Evolutionary conservation across 495 filamentous ascomycete species (phyloP), one percentile per base, ranked within the genome.

Genomic region (Hyaloscypha variabilis): DNA sequence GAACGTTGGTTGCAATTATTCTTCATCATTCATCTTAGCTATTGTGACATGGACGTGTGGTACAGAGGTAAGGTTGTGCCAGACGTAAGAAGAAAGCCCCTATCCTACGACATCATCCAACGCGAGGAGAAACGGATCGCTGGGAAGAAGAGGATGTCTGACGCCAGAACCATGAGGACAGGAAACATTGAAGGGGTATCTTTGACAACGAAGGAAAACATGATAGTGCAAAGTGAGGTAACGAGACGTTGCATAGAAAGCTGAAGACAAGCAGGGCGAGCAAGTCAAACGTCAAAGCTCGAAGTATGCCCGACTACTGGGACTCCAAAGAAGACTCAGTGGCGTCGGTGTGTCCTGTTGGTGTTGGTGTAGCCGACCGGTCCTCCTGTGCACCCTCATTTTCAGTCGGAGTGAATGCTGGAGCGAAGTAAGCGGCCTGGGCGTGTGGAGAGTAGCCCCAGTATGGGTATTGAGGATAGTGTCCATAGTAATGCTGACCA

Each of bases 301-400:
- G 17, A 21, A 8, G 19, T 2, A 26, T 25, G 21, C 2, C 23
- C 19, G 24, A 21, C 53, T 36, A 67, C 24, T 62, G 31, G 29
- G 54, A 34, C 55, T 53, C 60, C 19, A 59, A 24, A 5, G 39
- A 58, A 11, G 63, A 42, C 51, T 65, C 67, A 26, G 39, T 53
- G 31, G 29, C 19, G 8, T 10, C 25, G 61, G 58, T 10, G 39
- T 66, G 50, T 1, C 63, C 64, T 55, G 31, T 39, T 19, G 59
- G 63, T 56, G 63, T 70, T 53, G 68, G 68, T 6, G 68, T 70
- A 24, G 49, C 30, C 0, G 68, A 70, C 21, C 68, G 64, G 42
- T 67, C 68, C n/a, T 70, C 68, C 4, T 62, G 53, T 14, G 3
- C 63, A 56, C 14, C 29, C 39, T 6, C 54, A 26, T 24, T 39